Conservation (phyloP, 225 moss, liverwort and hornwort genomes). For the Climacium dendroides region DNA sequence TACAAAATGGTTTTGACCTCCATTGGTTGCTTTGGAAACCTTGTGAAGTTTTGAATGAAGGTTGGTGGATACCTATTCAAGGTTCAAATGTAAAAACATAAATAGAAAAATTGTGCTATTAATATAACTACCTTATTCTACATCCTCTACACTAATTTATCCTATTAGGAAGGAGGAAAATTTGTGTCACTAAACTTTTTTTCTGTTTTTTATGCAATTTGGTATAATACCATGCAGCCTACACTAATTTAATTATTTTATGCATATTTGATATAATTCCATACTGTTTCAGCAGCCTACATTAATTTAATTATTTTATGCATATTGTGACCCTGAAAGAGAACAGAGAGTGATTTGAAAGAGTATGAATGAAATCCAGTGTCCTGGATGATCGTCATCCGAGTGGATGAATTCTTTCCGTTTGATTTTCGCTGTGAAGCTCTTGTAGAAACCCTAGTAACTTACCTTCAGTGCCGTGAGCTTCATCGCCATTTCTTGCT, state of each 20-base stretch:
- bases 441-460: neutral
- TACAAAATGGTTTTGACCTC: neutral
- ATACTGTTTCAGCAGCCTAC: too few species aligned
- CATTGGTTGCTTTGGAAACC: neutral
- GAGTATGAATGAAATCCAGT: neutral
- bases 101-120: accelerated
- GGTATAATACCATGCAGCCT: too few species aligned
- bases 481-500: neutral
- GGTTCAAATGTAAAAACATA: neutral
- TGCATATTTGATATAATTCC: too few species aligned
- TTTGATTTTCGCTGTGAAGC: neutral
- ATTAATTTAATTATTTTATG: neutral
- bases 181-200: neutral
- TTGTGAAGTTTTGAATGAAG: accelerated
- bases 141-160: neutral
- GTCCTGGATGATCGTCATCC: neutral
- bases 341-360: neutral
- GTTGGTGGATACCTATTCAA: accelerated
- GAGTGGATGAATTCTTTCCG: neutral
- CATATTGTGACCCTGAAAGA: neutral
- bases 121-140: neutral
- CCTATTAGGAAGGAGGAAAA: neutral
- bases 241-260: too few species aligned
- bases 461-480: neutral
- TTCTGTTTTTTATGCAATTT: neutral